A percentile compares a stretch with the other conserved stretches of the same genome.
Conservation (phyloP, 768 basidiomycete species). For the Kockovaella imperatae region DNA sequence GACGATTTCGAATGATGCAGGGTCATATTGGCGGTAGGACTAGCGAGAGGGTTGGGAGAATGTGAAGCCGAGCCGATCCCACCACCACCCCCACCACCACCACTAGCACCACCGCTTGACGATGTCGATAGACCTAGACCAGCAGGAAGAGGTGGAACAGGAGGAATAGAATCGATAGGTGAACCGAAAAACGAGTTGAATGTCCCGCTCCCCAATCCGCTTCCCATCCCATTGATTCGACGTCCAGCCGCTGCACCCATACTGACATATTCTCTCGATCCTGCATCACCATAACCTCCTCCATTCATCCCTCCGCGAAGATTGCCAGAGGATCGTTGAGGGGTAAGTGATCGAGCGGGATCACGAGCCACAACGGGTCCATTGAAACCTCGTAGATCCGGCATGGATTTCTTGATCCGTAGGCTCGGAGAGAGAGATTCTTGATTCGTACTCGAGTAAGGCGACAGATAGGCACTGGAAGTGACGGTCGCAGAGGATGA, state of each 20-base stretch:
- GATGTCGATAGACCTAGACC: slow-evolving; percentile 15
- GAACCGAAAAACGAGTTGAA: slow-evolving; percentile 37
- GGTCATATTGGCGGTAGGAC: neutral
- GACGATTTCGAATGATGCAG: too few relatives aligned
- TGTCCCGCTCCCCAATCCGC: slow-evolving; percentile 9
- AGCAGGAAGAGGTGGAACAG: slow-evolving; percentile 33
- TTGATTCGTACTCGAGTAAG: slow-evolving; percentile 33
- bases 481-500: slow-evolving; percentile 19
- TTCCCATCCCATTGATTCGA: slow-evolving; percentile 15
- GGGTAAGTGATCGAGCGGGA: slow-evolving; percentile 35
- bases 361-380: slow-evolving; percentile 43
- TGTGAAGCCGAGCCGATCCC: neutral
- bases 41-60: neutral
- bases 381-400: slow-evolving; percentile 60
- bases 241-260: slow-evolving; percentile 32
- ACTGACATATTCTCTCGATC: slow-evolving; percentile 34
- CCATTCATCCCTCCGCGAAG: slow-evolving; percentile 30
- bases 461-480: slow-evolving; percentile 34
- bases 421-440: slow-evolving; percentile 53
- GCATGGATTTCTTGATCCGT: slow-evolving; percentile 97
- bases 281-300: slow-evolving; percentile 1
- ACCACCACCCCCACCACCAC: neutral
- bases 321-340: slow-evolving; percentile 44
- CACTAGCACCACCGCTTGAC: slow-evolving; percentile 4
- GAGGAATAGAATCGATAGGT: slow-evolving; percentile 19